phyloP scores from a whole-genome alignment of 345 rosid species.

The Theobroma cacao region DNA sequence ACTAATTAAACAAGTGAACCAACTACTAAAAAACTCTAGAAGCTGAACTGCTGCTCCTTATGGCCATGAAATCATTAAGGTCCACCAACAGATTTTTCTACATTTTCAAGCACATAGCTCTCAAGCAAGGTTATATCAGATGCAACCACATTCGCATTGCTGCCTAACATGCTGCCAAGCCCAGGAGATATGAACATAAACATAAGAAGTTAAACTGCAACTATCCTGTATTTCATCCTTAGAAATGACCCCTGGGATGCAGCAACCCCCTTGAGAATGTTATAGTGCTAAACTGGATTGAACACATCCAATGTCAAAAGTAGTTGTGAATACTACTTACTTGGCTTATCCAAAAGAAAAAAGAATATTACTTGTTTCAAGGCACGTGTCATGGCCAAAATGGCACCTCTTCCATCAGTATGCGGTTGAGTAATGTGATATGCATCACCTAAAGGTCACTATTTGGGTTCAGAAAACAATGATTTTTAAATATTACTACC shows the following conservation, averaged over 20 bases:
- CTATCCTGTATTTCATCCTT: not conserved
- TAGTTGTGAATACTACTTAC: slow-evolving; percentile 24
- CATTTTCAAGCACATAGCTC: not conserved
- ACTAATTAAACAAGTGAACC: not conserved
- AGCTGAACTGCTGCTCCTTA: not conserved
- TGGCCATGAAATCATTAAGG: not conserved
- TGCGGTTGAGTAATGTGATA: slow-evolving; percentile 94
- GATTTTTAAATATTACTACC: not conserved
- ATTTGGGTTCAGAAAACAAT: slow-evolving; percentile 15
- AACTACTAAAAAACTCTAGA: not conserved
- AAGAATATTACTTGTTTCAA: too few species aligned
- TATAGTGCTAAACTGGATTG: not conserved
- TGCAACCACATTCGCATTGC: not conserved
- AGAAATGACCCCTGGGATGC: not conserved
- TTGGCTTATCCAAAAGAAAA: too few species aligned
- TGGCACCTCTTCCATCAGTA: slow-evolving; percentile 86
- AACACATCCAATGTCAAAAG: not conserved
- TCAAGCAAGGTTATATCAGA: not conserved
- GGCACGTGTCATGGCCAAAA: slow-evolving; percentile 87
- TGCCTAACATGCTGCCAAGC: not conserved
- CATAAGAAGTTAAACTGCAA: not conserved
- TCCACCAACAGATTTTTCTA: not conserved
- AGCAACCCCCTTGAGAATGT: not conserved
- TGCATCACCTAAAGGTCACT: slow-evolving; percentile 70
- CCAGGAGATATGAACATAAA: slow-evolving; percentile 1